Base-by-base conservation (phyloP, 1,284 basidiomycete species). In the Microbotryum scabiosae region DNA sequence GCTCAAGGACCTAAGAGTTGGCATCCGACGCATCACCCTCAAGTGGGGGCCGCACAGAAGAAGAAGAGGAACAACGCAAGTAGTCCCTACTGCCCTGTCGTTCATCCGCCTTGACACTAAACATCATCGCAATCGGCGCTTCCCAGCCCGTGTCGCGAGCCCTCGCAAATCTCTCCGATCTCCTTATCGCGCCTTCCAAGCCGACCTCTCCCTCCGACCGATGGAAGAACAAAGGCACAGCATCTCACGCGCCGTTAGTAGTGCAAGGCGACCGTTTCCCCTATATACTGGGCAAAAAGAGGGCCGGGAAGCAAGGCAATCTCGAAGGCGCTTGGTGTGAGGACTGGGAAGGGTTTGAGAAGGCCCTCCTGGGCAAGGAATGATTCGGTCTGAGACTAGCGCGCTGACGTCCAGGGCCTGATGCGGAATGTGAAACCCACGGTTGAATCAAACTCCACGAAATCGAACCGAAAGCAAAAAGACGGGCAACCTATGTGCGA, bases 281-380 rank as follows among this genome's bases (percentile, higher is more conserved):
- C 21, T 60, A 60, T 43, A 61, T 61, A 21, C 52, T 68, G 18
- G 56, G 56, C 43, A 41, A 59, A 21, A 59, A 59, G 46, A 26
- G 57, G 18, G 57, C 51, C 5, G 57, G 57, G n/a, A 53, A 52
- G 4, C 57, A 55, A 7, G 18, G 26, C 4, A 56, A 62, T 45
- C 21, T n/a, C 2, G 51, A 53, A 21, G 64, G 66, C 3, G 64
- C 66, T 12, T 65, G 64, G 66, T 55, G 52, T 43, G 54, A 51
- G 47, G 62, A 68, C 21, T 68, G 66, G 66, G 64, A 65, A 10
- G 55, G 48, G 23, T 43, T 68, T 23, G 64, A 68, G 60, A 56
- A 60, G 8, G 61, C 61, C 1, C 21, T 68, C 45, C 43, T 68
- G 8, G 46, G 30, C 16, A 41, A 41, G 36, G 16, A 41, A 41